phyloP scores from a whole-genome alignment of 2,329 filamentous ascomycete species.

The Colletotrichum sp. region DNA sequence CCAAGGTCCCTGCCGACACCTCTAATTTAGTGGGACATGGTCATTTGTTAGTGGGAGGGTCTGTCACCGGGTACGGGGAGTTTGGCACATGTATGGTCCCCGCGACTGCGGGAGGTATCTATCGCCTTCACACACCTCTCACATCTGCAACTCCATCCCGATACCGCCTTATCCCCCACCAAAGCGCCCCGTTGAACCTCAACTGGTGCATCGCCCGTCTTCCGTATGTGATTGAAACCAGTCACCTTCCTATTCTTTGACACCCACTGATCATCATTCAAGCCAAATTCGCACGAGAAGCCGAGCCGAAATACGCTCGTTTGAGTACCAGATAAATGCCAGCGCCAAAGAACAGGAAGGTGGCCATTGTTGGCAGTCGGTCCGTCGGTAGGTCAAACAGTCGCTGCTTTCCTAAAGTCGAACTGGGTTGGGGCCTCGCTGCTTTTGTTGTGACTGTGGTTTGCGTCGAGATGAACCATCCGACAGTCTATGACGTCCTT shows the following conservation, averaged over 20 bases:
- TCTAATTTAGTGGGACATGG: background rate
- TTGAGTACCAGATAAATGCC: conserved; percentile 54
- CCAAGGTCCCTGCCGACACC: background rate
- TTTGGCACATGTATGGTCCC: background rate
- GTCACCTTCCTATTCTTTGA: background rate
- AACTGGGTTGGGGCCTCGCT: background rate
- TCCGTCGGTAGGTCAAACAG: conserved; percentile 67
- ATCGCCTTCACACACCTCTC: background rate
- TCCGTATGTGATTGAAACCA: background rate
- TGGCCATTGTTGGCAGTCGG: conserved; percentile 93
- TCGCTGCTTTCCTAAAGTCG: background rate
- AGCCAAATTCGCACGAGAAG: background rate
- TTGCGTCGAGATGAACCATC: background rate
- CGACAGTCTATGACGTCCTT: background rate
- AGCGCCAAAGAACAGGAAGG: conserved; percentile 86
- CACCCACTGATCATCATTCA: background rate
- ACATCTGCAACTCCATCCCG: background rate
- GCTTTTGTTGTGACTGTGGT: background rate
- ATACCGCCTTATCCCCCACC: background rate
- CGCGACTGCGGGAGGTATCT: background rate
- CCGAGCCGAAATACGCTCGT: background rate
- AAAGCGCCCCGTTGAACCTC: background rate
- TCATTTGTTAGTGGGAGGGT: background rate
- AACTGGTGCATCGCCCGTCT: background rate
- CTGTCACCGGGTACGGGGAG: background rate